These are phyloP conservation scores for Pterocarpus santalinus DNA, from an alignment of 306 rosid genomes.

Conservation along the genomic window DNA sequence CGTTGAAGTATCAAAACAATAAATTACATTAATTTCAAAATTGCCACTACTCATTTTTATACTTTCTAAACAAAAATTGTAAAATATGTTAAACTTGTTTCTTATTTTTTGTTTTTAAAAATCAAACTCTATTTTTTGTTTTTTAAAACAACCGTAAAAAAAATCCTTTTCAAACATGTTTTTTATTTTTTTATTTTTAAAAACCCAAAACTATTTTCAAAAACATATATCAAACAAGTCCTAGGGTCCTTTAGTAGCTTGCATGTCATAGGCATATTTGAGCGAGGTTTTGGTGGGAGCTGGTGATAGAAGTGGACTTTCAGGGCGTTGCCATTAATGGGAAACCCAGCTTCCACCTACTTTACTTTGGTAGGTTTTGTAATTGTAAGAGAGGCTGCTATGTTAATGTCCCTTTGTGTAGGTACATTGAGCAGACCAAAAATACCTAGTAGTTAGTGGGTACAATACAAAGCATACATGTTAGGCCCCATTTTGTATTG, in stretches of 20 bases:
- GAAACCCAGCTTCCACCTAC: conserved; percentile 21
- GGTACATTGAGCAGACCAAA: conserved; percentile 43
- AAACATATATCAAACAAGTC: too few species aligned
- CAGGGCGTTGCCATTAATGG: conserved; percentile 33
- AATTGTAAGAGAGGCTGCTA: conserved; percentile 26
- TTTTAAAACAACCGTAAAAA: too few species aligned
- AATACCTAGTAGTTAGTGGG: conserved; percentile 28
- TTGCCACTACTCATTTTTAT: too few species aligned
- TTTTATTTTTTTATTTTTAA: too few species aligned
- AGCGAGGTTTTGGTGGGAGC: background rate
- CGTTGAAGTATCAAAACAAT: too few species aligned
- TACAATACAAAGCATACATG: conserved; percentile 38
- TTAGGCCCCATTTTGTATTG: conserved; percentile 39
- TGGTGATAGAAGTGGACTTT: background rate
- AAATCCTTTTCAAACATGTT: too few species aligned
- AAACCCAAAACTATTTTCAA: too few species aligned
- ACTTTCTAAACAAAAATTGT: too few species aligned
- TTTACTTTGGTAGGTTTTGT: conserved; percentile 42
- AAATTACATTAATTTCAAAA: too few species aligned
- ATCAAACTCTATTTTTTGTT: too few species aligned
- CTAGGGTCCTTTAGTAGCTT: conserved; percentile 2
- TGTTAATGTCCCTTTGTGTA: conserved; percentile 32
- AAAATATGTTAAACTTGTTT: too few species aligned
- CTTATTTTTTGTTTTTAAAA: too few species aligned
- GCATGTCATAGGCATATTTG: background rate